These are phyloP conservation scores for Sambucus nigra DNA, from an alignment of 129 eudicot species.

Conservation along the genomic window DNA sequence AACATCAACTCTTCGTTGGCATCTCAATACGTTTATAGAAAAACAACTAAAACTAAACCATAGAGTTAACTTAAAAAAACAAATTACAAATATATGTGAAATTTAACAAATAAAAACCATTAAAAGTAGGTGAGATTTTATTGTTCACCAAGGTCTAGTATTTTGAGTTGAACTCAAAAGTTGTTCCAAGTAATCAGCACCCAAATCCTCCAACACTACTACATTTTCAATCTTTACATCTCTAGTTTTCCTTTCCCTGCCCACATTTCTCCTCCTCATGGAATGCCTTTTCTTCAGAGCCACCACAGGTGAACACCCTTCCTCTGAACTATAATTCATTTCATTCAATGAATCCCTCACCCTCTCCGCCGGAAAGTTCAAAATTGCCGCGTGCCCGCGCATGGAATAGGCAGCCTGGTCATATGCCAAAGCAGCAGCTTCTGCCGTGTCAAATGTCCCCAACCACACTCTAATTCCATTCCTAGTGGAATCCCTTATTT, in stretches of 20 bases:
- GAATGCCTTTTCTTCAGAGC: slow-evolving; percentile 58
- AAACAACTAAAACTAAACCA: too few species aligned
- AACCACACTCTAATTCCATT: slow-evolving; percentile 68
- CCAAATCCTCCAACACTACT: slow-evolving; percentile 66
- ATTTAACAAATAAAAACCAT: neutral
- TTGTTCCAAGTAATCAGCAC: slow-evolving; percentile 60
- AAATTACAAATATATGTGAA: neutral
- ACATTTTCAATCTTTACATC: slow-evolving; percentile 23
- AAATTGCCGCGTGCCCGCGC: slow-evolving; percentile 48
- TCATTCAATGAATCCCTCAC: slow-evolving; percentile 54
- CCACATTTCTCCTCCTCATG: slow-evolving; percentile 28
- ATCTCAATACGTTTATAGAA: too few species aligned
- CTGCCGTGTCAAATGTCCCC: slow-evolving; percentile 68
- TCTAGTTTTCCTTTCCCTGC: slow-evolving; percentile 19
- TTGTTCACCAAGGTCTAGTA: slow-evolving; percentile 14
- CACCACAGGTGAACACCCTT: slow-evolving; percentile 54
- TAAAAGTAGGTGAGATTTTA: neutral
- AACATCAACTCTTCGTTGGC: too few species aligned
- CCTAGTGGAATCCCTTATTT: slow-evolving; percentile 71
- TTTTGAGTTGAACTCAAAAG: slow-evolving; percentile 40
- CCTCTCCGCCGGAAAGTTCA: slow-evolving; percentile 56
- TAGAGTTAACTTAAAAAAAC: too few species aligned
- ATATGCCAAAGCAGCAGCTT: slow-evolving; percentile 71
- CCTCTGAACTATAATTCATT: slow-evolving; percentile 30
- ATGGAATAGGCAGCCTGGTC: slow-evolving; percentile 68